Evolutionary conservation across 164 flowering plant species (phyloP).

Genomic region (Piper betle): DNA sequence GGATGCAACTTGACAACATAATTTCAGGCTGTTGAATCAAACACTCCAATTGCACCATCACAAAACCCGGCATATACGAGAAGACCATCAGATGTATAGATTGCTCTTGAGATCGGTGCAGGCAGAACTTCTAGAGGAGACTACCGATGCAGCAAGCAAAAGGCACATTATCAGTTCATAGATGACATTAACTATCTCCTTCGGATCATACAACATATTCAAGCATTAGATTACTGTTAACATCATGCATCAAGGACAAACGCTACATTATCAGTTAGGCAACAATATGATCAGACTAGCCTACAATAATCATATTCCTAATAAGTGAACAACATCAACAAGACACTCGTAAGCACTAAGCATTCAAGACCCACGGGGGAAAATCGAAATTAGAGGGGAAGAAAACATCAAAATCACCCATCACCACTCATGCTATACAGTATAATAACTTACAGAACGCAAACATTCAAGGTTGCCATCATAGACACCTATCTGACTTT

Average conservation of each 20-base stretch:
- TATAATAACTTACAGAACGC: constrained; percentile 26
- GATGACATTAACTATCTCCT: too few species aligned
- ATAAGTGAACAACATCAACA: too few species aligned
- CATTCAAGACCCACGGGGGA: constrained; percentile 14
- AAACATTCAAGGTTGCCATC: constrained; percentile 56
- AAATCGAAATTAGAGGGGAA: too few species aligned
- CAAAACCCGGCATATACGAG: constrained; percentile 47
- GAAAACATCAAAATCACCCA: too few species aligned
- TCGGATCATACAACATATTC: too few species aligned
- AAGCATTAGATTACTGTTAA: background rate
- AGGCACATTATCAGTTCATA: background rate
- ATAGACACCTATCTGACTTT: constrained; percentile 50
- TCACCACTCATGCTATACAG: constrained; percentile 5
- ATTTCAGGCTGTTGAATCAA: constrained; percentile 45
- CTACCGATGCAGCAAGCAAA: constrained; percentile 27
- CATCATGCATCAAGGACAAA: too few species aligned
- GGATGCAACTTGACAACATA: constrained; percentile 56
- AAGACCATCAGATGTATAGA: constrained; percentile 55
- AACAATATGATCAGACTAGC: too few species aligned
- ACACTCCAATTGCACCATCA: constrained; percentile 65
- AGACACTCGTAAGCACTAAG: too few species aligned
- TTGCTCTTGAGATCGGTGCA: constrained; percentile 58
- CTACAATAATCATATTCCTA: too few species aligned
- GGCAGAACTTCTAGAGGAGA: constrained; percentile 36
- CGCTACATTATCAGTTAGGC: too few species aligned